Evolutionary conservation across 495 filamentous ascomycete genomes (phyloP), one percentile per base, ranked within the genome.

Genomic region (Aspergillus affinis): DNA sequence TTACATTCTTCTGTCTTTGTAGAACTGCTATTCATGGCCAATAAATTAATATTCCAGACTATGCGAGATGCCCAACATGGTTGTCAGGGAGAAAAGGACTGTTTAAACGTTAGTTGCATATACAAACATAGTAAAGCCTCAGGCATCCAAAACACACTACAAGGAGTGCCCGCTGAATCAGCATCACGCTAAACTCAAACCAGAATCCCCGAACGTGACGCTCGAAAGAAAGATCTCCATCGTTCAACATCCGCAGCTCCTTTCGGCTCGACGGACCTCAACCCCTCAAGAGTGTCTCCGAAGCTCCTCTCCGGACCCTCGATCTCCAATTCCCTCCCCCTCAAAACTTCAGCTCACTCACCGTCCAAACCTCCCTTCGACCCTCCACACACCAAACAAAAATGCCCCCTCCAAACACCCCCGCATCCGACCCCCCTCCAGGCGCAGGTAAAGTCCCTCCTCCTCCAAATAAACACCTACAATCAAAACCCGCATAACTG

Each of bases 371-470:
- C 2, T n/a, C 23, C 18, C 36, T 13, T 32, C 6, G 15, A 47
- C 13, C 21, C 30, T 10, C 36, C 13, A 4, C 8, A 51, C 45
- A 53, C 45, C 23, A 41, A 41, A 32, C 17, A n/a, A 26, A 62
- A 62, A 67, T 67, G 65, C 27, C 65, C 48, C 55, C 59, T 41
- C 59, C 44, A 55, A 57, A 60, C 18, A 55, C 61, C 65, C 57
- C 65, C 61, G 59, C 59, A 63, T 64, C 65, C 30, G 65, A 67
- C 15, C 44, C 64, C 44, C 55, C 61, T 18, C 56, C 61, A 32
- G 57, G 57, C 41, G 30, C 61, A 59, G 57, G 61, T 63, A 57
- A n/a, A 27, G 50, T 27, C 30, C 60, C 23, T 46, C 32, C 4
- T 20, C 27, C n/a, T 20, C 41, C 12, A 30, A 13, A 23, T 17